Evolutionary conservation across 2,329 filamentous ascomycete species (phyloP).

Genomic region (Ascochyta fabae): DNA sequence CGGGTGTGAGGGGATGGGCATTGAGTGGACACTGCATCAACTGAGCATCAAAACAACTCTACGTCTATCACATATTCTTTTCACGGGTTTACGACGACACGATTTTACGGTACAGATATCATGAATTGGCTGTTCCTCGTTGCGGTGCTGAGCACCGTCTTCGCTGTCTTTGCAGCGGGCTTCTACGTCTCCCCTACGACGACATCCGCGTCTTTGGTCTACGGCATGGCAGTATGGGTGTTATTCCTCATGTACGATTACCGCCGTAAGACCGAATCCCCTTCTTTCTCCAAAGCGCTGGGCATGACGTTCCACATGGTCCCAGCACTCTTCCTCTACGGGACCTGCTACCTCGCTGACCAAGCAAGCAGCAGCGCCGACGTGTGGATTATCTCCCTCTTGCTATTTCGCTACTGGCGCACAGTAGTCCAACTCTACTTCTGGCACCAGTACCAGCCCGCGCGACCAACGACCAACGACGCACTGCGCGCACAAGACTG

Average conservation of each 20-base stretch:
- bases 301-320: slow-evolving; percentile 21
- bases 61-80: no score
- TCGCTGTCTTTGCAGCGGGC: background rate
- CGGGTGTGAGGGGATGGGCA: no score
- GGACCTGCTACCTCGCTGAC: slow-evolving; percentile 6
- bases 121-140: background rate
- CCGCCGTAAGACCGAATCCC: background rate
- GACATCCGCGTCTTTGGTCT: background rate
- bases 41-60: no score
- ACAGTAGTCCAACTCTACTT: slow-evolving; percentile 23
- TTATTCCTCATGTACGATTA: slow-evolving; percentile 17
- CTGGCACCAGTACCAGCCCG: slow-evolving; percentile 25
- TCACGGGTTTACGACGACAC: no score
- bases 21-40: no score
- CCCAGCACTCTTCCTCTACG: slow-evolving; percentile 12
- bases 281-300: background rate
- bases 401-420: slow-evolving; percentile 32
- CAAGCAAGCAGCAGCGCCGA: slow-evolving; percentile 2
- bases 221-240: slow-evolving; percentile 4
- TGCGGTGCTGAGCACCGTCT: no score
- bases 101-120: background rate
- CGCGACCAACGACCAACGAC: background rate
- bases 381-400: slow-evolving; percentile 20
- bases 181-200: background rate
- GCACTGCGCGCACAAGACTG: slow-evolving; percentile 15